A percentile compares a stretch with the other conserved stretches of the same genome.
Evolutionary conservation across 2,329 filamentous ascomycete genomes (phyloP).

Genomic region (Neofusicoccum umdonicola): DNA sequence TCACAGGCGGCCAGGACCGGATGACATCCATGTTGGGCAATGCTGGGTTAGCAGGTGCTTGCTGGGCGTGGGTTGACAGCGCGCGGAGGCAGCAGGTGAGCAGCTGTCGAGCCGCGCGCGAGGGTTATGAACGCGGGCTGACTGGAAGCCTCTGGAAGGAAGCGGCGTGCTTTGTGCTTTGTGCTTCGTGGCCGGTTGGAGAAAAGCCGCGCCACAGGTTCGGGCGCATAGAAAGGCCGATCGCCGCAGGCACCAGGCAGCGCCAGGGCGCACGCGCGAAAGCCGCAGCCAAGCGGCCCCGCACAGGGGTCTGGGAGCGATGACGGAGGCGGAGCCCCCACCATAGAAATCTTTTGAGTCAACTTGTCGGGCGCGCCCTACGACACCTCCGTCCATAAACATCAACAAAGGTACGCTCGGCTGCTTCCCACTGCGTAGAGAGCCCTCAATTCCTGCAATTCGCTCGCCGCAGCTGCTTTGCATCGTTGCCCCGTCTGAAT

Average conservation of each 20-base stretch:
- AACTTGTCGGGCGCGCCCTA: constrained; percentile 3
- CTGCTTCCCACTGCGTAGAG: neutral
- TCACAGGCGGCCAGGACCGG: constrained; percentile 64
- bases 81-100: neutral
- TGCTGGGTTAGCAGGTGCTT: constrained; percentile 11
- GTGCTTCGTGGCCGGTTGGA: constrained; percentile 9
- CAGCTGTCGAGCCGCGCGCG: constrained; percentile 13
- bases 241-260: neutral
- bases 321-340: constrained; percentile 14
- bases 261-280: neutral
- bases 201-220: neutral
- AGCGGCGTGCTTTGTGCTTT: neutral
- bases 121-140: constrained; percentile 10
- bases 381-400: constrained; percentile 3
- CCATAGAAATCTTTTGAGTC: constrained; percentile 17
- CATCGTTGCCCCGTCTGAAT: neutral
- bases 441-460: neutral
- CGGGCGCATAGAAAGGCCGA: constrained; percentile 13
- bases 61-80: neutral
- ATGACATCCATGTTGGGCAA: constrained; percentile 56
- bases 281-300: constrained; percentile 10
- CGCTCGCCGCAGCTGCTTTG: neutral
- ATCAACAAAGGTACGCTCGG: neutral
- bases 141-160: constrained; percentile 13
- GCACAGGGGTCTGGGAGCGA: constrained; percentile 2